These are phyloP conservation scores for Starmerella stellata DNA, from an alignment of 805 yeast species.

Conservation along the genomic window DNA sequence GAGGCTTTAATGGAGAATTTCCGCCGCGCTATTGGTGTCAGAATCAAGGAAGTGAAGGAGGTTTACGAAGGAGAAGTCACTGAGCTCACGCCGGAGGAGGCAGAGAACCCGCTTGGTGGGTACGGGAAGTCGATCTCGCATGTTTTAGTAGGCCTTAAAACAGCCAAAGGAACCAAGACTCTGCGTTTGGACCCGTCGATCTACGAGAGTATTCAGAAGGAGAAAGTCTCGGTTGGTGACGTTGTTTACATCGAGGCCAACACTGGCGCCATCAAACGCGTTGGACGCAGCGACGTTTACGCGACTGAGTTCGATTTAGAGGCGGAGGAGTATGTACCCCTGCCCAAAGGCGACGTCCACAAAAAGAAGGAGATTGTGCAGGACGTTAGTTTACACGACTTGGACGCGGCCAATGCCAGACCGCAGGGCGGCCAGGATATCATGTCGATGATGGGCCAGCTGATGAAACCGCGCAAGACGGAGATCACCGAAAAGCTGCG, in stretches of 20 bases:
- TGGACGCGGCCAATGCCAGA: conserved; percentile 89
- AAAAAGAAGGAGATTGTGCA: conserved; percentile 95
- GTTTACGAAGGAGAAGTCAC: conserved; percentile 97
- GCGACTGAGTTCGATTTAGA: conserved; percentile 97
- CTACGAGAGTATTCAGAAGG: conserved; percentile 87
- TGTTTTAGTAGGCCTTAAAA: conserved; percentile 81
- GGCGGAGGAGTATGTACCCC: conserved; percentile 95
- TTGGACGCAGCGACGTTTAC: conserved; percentile 95
- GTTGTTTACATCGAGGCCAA: conserved; percentile 94
- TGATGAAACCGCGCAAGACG: conserved; percentile 88
- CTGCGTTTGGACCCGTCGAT: conserved; percentile 79
- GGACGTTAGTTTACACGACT: conserved; percentile 88
- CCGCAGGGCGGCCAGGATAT: conserved; percentile 97
- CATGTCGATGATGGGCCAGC: conserved; percentile 89
- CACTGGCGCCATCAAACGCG: conserved; percentile 92
- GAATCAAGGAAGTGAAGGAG: conserved; percentile 93
- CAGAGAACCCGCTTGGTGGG: conserved; percentile 92
- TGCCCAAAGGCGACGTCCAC: conserved; percentile 98
- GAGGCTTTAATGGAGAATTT: conserved; percentile 92
- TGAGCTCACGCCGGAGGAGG: conserved; percentile 86
- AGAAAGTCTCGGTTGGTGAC: conserved; percentile 85
- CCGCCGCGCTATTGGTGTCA: conserved; percentile 85
- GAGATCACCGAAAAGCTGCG: conserved; percentile 92
- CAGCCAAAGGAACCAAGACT: conserved; percentile 80
- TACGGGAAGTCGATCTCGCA: conserved; percentile 93